Base-by-base conservation (phyloP, 306 rosid genomes). In the Quercus dentata region DNA sequence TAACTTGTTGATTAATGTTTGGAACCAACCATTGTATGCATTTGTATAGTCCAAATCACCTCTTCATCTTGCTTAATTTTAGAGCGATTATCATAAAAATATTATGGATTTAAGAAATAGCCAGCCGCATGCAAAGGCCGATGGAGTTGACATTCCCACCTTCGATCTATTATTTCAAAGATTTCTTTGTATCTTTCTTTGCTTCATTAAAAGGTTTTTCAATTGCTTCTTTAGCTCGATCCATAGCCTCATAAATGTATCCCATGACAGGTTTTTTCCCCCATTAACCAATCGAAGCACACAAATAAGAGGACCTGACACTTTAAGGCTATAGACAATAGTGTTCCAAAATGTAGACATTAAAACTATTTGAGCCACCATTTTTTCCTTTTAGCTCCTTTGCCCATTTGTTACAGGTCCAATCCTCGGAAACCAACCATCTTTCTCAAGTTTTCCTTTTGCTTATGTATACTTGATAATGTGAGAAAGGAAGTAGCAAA, bases 401-500 rank as follows among this genome's bases (percentile, higher is more conserved):
- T 20, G 31, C 41, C 74, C 74, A 44, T 10, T 15, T 70, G 7
- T 25, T 35, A 35, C 2, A 18, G 0, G 25, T 70, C 57, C 33
- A 70, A 14, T 41, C 5, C 18, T 70, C 57, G 44, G 19, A 70
- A 35, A 5, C 18, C 18, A 70, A 70, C 41, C 74, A 70, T 70
- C 56, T 70, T 70, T 41, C 15, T 18, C 12, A 35, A 41, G 23
- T 38, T 18, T 35, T 19, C 3, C 0, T 44, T 70, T 14, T 35
- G 0, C 21, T 35, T 35, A 41, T 41, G 46, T 41, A 41, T 8
- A 41, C 46, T 41, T 41, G 12, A 41, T 41, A 41, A 41, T 8
- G 12, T 78, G 15, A 59, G 30, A 41, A n/a, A 69, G 14, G 64
- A 17, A 12, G 77, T 78, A 23, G 72, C 35, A 78, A 78, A 78